phyloP scores from a whole-genome alignment of 2,329 filamentous ascomycete species.

The Canariomyces notabilis region DNA sequence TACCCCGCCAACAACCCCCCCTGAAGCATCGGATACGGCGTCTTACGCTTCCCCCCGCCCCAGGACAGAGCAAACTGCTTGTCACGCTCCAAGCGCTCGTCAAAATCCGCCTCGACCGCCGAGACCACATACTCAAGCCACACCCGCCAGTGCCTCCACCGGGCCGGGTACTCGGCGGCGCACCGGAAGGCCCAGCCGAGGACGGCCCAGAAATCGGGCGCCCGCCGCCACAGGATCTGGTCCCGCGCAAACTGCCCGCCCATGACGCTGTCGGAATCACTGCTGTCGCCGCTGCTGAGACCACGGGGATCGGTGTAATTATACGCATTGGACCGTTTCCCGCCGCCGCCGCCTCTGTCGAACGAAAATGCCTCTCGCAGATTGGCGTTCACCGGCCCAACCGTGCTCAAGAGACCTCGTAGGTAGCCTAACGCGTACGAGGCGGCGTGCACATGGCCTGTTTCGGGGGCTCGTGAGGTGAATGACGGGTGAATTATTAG shows the following conservation, averaged over 20 bases:
- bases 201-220: conserved; percentile 82
- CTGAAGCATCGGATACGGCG: conserved; percentile 34
- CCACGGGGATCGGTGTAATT: too few relatives aligned
- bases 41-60: conserved; percentile 13
- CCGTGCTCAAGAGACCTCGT: conserved; percentile 56
- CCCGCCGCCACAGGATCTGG: conserved; percentile 65
- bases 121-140: conserved; percentile 80
- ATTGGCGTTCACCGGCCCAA: conserved; percentile 65
- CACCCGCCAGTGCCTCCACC: conserved; percentile 76
- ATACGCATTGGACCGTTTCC: too few relatives aligned
- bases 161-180: conserved; percentile 62
- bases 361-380: conserved; percentile 72
- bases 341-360: conserved; percentile 12
- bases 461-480: conserved; percentile 65
- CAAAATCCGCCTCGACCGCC: conserved; percentile 67
- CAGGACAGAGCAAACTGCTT: conserved; percentile 15
- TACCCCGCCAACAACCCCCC: conserved; percentile 60
- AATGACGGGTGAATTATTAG: conserved; percentile 75
- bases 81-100: conserved; percentile 51
- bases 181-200: conserved; percentile 94
- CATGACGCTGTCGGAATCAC: conserved; percentile 39
- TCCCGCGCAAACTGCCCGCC: conserved; percentile 44
- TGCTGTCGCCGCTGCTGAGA: conserved; percentile 36
- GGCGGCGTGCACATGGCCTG: conserved; percentile 58
- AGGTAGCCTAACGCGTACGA: conserved; percentile 66